Evolutionary conservation across 2,329 filamentous ascomycete genomes (phyloP).

Genomic region (Pseudonectria buxi): DNA sequence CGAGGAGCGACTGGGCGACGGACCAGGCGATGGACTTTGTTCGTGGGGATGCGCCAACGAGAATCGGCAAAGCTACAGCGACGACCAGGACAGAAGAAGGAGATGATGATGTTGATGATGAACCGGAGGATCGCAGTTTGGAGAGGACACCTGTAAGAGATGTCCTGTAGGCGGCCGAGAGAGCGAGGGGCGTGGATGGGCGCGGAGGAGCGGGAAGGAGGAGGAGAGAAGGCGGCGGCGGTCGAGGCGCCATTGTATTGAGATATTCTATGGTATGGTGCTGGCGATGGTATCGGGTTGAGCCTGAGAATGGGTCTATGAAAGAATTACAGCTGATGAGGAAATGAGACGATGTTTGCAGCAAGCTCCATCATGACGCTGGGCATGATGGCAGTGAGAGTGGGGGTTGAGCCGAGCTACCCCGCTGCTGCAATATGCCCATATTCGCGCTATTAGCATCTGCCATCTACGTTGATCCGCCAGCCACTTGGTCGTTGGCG

Average conservation of each 20-base stretch:
- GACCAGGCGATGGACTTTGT: constrained; percentile 51
- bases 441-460: neutral
- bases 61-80: constrained; percentile 57
- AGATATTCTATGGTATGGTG: too few relatives aligned
- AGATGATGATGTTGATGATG: constrained; percentile 12
- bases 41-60: constrained; percentile 42
- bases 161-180: constrained; percentile 55
- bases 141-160: constrained; percentile 49
- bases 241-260: too few relatives aligned
- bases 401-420: too few relatives aligned
- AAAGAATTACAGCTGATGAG: too few relatives aligned
- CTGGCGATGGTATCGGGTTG: too few relatives aligned
- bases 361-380: too few relatives aligned
- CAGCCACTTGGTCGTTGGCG: too few relatives aligned
- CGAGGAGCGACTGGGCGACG: constrained; percentile 66
- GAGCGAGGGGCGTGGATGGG: constrained; percentile 41
- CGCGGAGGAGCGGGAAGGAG: constrained; percentile 58
- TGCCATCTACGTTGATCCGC: too few relatives aligned
- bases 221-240: constrained; percentile 37
- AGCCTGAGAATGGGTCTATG: too few relatives aligned
- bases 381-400: too few relatives aligned
- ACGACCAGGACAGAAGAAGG: constrained; percentile 37
- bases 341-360: too few relatives aligned
- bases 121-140: constrained; percentile 31
- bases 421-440: neutral